Evolutionary conservation across 352 stramenopile genomes (phyloP), one percentile per base, ranked within the genome.

Genomic region (Phytophthora multivora): DNA sequence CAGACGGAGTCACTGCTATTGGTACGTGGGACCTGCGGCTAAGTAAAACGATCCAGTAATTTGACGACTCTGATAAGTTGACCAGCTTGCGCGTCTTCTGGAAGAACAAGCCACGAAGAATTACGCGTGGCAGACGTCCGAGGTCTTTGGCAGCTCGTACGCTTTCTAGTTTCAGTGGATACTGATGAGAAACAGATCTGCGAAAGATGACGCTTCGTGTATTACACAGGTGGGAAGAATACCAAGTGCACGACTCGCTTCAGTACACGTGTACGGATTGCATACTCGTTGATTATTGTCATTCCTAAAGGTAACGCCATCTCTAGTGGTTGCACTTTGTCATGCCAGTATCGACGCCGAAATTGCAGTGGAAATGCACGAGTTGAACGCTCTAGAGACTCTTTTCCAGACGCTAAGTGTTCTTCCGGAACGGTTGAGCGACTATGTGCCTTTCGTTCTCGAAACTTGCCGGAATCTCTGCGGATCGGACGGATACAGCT

Each of bases 391-490:
- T 0, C 5, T 71, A 0, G 41, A 69, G 2, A 47, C 69, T 7
- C 50, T 93, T 4, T 72, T 75, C 52, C 47, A 75, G 13, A 6
- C 79, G 1, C 52, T 76, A 10, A 55, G 42, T 35, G 66, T 52
- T 4, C 25, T 80, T 0, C 73, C 69, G 11, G 10, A 21, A 7
- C n/a, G 56, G 4, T 30, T 86, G 1, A 18, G 38, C 2, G 45
- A 50, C 4, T 56, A 64, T 12, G 56, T 60, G 8, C 46, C 54
- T 15, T 73, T 76, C 31, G 43, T 71, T 9, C 61, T 93, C 16
- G 79, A 89, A 59, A 63, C 60, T 10, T 38, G 81, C 2, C 67
- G 84, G 6, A 93, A 93, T 38, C 60, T 93, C 5, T 72, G 66
- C 39, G 75, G 75, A 30, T 53, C 69, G 5, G 51, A 64, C 18